phyloP scores from a whole-genome alignment of 2,329 filamentous ascomycete species.

The Penicillium digitatum region DNA sequence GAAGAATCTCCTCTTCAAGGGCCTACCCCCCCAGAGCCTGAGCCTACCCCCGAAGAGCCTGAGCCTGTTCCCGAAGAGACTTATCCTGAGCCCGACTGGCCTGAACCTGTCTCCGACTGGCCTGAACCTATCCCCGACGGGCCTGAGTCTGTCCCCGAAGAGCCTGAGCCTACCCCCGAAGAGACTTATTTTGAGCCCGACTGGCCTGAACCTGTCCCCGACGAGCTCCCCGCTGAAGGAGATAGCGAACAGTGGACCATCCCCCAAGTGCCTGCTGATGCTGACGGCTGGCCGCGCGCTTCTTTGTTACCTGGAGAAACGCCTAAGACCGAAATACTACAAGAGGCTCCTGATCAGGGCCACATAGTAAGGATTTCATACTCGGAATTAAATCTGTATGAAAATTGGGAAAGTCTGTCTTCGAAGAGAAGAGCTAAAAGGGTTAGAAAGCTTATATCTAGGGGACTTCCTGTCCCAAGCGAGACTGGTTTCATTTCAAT shows the following conservation, averaged over 20 bases:
- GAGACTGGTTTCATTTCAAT: neutral
- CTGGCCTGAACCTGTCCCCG: too few species aligned
- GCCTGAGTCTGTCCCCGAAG: too few species aligned
- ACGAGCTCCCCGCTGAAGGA: neutral
- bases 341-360: neutral
- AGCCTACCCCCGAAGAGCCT: neutral
- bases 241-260: neutral
- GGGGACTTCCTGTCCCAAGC: neutral
- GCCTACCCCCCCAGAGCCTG: too few species aligned
- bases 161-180: neutral
- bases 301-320: neutral
- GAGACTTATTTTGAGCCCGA: neutral
- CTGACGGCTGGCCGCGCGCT: neutral
- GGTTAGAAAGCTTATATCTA: neutral
- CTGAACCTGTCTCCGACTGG: neutral
- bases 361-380: neutral
- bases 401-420: neutral
- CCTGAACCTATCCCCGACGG: too few species aligned
- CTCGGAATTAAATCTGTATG: neutral
- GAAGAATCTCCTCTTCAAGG: neutral
- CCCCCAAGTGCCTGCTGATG: neutral
- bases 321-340: neutral
- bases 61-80: too few species aligned
- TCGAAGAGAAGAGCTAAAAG: neutral
- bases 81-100: too few species aligned